phyloP scores from a whole-genome alignment of 352 stramenopile species.

The Hyphochytrium catenoides region DNA sequence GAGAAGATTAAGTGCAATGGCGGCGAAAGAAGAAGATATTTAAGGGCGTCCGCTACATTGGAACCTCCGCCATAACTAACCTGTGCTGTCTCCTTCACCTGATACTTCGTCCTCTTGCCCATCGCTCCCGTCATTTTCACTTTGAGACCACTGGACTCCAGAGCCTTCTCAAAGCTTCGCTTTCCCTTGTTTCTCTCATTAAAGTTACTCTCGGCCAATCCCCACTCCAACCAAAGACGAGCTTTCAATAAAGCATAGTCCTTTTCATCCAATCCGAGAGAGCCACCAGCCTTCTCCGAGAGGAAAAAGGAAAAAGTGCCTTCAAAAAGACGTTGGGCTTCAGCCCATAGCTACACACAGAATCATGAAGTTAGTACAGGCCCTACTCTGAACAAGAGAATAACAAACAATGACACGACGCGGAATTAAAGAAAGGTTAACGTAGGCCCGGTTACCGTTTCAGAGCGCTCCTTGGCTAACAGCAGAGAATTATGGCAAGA shows the following conservation, averaged over 20 bases:
- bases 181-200: conserved; percentile 69
- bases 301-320: conserved; percentile 6
- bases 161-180: conserved; percentile 53
- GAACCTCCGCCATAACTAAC: no score
- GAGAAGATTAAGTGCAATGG: no score
- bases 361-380: conserved; percentile 39
- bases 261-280: no score
- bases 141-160: conserved; percentile 45
- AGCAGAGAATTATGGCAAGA: no score
- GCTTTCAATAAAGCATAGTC: conserved; percentile 36
- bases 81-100: conserved; percentile 69
- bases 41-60: no score
- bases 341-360: conserved; percentile 47
- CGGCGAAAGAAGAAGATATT: no score
- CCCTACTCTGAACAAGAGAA: conserved; percentile 28
- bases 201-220: conserved; percentile 74
- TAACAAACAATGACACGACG: conserved; percentile 39
- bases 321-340: conserved; percentile 26
- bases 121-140: conserved; percentile 70
- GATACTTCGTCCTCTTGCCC: conserved; percentile 85
- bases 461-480: no score
- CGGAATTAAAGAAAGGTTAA: conserved; percentile 52
- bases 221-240: conserved; percentile 70
- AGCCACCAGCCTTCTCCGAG: conserved; percentile 1
- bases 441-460: no score